phyloP scores from a whole-genome alignment of 805 yeast species.

The Saccharomyces paradoxus region DNA sequence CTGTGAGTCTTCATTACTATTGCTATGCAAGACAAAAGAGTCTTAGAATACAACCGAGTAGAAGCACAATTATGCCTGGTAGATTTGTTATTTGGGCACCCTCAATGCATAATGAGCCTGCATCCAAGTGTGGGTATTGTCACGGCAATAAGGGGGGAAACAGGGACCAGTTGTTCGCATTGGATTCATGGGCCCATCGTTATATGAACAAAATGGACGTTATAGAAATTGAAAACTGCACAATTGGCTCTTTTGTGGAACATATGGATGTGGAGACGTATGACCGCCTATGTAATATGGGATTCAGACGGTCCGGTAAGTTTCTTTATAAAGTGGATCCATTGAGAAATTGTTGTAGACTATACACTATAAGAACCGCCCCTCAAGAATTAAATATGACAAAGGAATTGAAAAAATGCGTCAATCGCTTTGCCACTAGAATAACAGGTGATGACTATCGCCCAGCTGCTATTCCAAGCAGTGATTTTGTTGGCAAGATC shows the following conservation, averaged over 20 bases:
- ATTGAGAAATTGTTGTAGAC: constrained; percentile 66
- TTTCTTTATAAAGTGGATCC: constrained; percentile 62
- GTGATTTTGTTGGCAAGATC: constrained; percentile 28
- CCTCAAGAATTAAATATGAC: constrained; percentile 37
- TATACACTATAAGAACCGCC: constrained; percentile 67
- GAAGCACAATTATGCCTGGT: constrained; percentile 12
- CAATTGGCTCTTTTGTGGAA: constrained; percentile 36
- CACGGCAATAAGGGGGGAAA: constrained; percentile 39
- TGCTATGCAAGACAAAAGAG: not conserved
- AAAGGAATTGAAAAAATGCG: constrained; percentile 59
- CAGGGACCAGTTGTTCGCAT: constrained; percentile 31
- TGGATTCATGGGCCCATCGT: constrained; percentile 30
- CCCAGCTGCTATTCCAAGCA: not conserved
- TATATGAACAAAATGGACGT: constrained; percentile 5
- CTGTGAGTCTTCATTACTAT: not conserved
- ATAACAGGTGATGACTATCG: not conserved
- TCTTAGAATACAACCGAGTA: not conserved
- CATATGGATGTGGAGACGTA: constrained; percentile 46
- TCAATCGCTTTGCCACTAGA: constrained; percentile 47
- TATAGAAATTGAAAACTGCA: constrained; percentile 17
- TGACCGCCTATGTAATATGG: constrained; percentile 58
- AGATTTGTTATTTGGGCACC: constrained; percentile 38
- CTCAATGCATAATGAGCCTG: constrained; percentile 34
- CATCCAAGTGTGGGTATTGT: constrained; percentile 65
- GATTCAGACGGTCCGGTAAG: constrained; percentile 72